phyloP scores from a whole-genome alignment of 306 rosid species.

The Sindora glabra region DNA sequence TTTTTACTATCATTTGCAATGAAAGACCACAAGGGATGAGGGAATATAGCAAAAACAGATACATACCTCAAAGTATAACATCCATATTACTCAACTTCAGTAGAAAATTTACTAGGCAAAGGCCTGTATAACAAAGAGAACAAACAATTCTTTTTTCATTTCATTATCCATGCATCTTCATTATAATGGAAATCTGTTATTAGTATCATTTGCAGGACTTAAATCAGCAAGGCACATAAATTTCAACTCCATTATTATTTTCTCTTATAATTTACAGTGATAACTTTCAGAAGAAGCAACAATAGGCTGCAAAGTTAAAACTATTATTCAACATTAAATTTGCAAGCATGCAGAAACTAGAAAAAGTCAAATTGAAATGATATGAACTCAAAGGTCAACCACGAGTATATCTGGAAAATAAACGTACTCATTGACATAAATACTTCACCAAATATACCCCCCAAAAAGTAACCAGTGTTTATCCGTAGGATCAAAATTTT shows the following conservation, averaged over 20 bases:
- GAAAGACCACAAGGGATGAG: background rate
- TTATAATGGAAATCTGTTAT: background rate
- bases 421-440: background rate
- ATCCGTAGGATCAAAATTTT: background rate
- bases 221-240: background rate
- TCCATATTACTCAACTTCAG: background rate
- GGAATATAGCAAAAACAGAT: too few relatives aligned
- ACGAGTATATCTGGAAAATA: background rate
- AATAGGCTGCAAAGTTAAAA: background rate
- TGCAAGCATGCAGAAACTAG: background rate
- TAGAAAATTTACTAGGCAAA: background rate
- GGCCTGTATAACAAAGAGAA: background rate
- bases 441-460: background rate
- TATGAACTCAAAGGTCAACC: background rate
- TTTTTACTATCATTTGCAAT: background rate
- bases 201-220: background rate
- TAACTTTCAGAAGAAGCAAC: background rate
- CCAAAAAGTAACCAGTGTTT: background rate
- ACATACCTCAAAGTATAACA: background rate
- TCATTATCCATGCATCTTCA: background rate
- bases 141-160: background rate
- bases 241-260: too few relatives aligned
- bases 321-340: background rate
- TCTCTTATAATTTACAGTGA: background rate
- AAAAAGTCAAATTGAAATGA: background rate